A percentile compares a stretch with the other conserved stretches of the same genome.
These are phyloP conservation scores for Cytospora piceicola DNA, from an alignment of 2,329 filamentous ascomycete species.

Conservation along the genomic window DNA sequence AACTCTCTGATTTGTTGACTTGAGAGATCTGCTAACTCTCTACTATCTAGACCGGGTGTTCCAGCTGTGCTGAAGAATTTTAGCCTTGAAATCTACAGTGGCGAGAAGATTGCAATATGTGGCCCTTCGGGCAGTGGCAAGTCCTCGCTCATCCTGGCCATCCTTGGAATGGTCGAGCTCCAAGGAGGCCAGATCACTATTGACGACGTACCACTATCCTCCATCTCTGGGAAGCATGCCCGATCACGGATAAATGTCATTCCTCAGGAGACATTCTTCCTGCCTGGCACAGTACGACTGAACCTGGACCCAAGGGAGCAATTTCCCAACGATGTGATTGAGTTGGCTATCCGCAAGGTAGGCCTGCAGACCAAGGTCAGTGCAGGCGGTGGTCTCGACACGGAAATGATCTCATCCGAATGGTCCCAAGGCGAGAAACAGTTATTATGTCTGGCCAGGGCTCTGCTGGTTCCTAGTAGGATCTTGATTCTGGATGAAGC, in stretches of 20 bases:
- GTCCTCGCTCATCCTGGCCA: constrained; percentile 28
- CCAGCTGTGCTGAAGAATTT: too few species aligned
- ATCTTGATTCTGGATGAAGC: constrained; percentile 35
- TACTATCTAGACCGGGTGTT: too few species aligned
- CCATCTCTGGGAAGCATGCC: constrained; percentile 42
- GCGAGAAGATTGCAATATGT: constrained; percentile 5
- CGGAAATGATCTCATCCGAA: constrained; percentile 14
- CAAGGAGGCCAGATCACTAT: constrained; percentile 26
- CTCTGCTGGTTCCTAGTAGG: constrained; percentile 31
- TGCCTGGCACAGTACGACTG: constrained; percentile 31
- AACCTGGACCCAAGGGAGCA: constrained; percentile 31
- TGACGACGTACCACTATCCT: constrained; percentile 51
- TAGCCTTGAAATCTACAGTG: too few species aligned
- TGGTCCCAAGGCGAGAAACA: constrained; percentile 32
- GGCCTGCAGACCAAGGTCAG: constrained; percentile 26
- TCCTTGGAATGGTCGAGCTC: constrained; percentile 30
- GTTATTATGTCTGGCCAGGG: constrained; percentile 33
- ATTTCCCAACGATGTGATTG: constrained; percentile 22
- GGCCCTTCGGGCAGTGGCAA: constrained; percentile 29
- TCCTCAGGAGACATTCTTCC: constrained; percentile 32
- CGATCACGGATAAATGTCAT: constrained; percentile 31
- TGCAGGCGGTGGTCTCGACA: constrained; percentile 24
- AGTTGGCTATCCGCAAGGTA: constrained; percentile 22
- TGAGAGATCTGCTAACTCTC: too few species aligned
- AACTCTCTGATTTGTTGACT: too few species aligned